A percentile compares a stretch with the other conserved stretches of the same genome.
Evolutionary conservation across 805 yeast genomes (phyloP).

Genomic region (Candida ascalaphidarum): DNA sequence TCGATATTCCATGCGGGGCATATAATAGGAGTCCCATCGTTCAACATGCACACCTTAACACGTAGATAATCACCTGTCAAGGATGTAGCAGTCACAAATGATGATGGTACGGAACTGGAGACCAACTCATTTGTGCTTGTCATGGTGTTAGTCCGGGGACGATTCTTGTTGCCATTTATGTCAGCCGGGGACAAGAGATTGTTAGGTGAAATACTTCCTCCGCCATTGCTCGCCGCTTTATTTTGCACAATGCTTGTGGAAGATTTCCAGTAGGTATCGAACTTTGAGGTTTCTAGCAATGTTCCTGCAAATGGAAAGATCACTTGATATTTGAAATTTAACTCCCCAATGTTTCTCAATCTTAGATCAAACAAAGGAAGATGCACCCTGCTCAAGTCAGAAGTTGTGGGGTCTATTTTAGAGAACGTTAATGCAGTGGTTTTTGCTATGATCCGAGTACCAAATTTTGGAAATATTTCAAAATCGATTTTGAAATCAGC

Average conservation of each 20-base stretch:
- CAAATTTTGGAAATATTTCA: conserved; percentile 90
- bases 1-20: conserved; percentile 60
- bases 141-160: conserved; percentile 2
- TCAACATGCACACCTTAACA: conserved; percentile 58
- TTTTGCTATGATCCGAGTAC: conserved; percentile 86
- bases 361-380: conserved; percentile 80
- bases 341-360: conserved; percentile 72
- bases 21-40: conserved; percentile 81
- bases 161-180: conserved; percentile 4
- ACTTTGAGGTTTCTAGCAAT: conserved; percentile 81
- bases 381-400: conserved; percentile 31
- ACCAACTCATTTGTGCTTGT: conserved; percentile 11
- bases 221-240: conserved; percentile 21
- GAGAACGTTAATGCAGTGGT: conserved; percentile 64
- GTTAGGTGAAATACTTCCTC: conserved; percentile 33
- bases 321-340: conserved; percentile 69
- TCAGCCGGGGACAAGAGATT: conserved; percentile 30
- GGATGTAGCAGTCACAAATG: conserved; percentile 88
- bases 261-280: conserved; percentile 93
- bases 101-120: conserved; percentile 27
- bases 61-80: conserved; percentile 73
- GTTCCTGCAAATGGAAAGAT: conserved; percentile 83
- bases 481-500: conserved; percentile 66
- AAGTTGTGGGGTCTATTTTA: conserved; percentile 29
- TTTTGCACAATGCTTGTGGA: conserved; percentile 51